Conservation (phyloP, 169 alveolate species). For the Miamiensis avidus region DNA sequence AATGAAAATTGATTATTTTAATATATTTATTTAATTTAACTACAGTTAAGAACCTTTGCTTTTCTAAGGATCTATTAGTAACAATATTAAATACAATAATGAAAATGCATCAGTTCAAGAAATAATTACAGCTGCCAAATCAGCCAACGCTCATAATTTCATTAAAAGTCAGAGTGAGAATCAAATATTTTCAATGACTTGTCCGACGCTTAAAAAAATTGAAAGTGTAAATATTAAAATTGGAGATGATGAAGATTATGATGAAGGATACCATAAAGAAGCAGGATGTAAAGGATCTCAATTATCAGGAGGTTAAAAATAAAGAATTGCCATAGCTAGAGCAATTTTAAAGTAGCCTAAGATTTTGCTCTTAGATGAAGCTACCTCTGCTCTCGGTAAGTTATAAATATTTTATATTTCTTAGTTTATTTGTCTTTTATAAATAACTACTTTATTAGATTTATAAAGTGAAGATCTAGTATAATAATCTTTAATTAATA, state of each 20-base stretch:
- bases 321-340: constrained; percentile 78
- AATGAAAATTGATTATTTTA: too few species aligned
- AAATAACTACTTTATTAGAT: too few species aligned
- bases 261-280: constrained; percentile 10
- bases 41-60: constrained; percentile 56
- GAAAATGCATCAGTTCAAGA: constrained; percentile 27
- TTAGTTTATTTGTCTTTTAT: too few species aligned
- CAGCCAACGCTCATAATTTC: constrained; percentile 35
- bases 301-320: constrained; percentile 74
- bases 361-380: constrained; percentile 71
- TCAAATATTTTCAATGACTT: too few species aligned
- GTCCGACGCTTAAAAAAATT: too few species aligned
- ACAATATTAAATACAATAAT: constrained; percentile 36
- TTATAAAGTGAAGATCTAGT: constrained; percentile 57
- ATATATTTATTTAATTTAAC: too few species aligned
- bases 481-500: constrained; percentile 56
- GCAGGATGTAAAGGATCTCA: constrained; percentile 56
- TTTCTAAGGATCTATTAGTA: constrained; percentile 28
- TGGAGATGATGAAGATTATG: constrained; percentile 19
- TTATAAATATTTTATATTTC: too few species aligned
- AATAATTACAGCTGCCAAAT: constrained; percentile 24
- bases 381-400: constrained; percentile 76
- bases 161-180: too few species aligned
- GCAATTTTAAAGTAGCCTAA: constrained; percentile 66
- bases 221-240: too few species aligned